Base-by-base conservation (phyloP, 176 grass and related monocot genomes). In the Avena sativa region DNA sequence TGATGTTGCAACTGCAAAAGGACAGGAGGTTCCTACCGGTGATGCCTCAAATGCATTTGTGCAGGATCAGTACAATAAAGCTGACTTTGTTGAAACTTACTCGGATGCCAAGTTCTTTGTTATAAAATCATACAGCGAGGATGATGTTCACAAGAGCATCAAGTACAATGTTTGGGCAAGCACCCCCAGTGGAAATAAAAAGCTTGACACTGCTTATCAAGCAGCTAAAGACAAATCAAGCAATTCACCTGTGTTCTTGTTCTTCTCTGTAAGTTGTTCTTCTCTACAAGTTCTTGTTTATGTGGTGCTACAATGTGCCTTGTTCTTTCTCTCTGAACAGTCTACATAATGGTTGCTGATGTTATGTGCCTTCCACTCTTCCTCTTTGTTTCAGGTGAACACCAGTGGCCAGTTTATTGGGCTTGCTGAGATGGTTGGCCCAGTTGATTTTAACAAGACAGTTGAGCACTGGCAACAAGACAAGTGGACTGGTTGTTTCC, bases 71-170 rank as follows among this genome's bases (percentile, higher is more conserved):
- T 95, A 97, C 86, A 97, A 97, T 55, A 76, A 25, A 11, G 75
- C 89, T 81, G 92, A 97, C 40, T 97, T 97, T 81, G 70, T 34
- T 10, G 92, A 91, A 63, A 91, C 86, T 12, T 93, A 91, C 50
- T 82, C 83, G 19, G 91, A 95, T 51, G 95, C 95, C 43, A 97
- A 93, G 84, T 95, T 95, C 86, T 97, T 97, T 15, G 57, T 97
- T 77, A 97, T 97, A 71, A 97, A 97, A 79, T 97, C 95, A 73
- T 97, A 97, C 86, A 95, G 95, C 44, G 95, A 97, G 86, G 95
- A 97, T 81, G 93, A 97, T 84, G 83, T 97, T 73, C 95, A 97
- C 87, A 97, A 97, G 81, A 94, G 95, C 78, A 92, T 97, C 8
- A 97, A 97, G 78, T 94, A 97, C 83, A 88, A 89, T 87, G 91